Evolutionary conservation across 164 flowering plant species (phyloP).

Genomic region (Tetracentron sinense): DNA sequence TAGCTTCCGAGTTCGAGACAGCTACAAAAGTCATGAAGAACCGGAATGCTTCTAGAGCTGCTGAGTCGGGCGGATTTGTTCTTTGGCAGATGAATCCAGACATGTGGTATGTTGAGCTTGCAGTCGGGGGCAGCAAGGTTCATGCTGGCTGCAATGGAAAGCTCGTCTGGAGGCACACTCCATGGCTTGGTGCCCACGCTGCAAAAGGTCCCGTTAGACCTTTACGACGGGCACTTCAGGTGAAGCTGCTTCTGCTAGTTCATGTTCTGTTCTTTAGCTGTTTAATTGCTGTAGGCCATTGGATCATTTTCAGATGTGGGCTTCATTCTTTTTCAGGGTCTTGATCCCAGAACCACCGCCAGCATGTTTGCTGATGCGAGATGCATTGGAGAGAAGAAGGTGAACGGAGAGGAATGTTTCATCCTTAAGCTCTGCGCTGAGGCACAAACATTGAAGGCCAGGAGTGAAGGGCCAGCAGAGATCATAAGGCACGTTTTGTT

Average conservation of each 20-base stretch:
- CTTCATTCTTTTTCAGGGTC: constrained; percentile 55
- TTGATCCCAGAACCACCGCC: constrained; percentile 65
- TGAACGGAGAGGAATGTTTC: constrained; percentile 69
- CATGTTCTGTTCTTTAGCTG: background rate
- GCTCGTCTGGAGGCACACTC: constrained; percentile 70
- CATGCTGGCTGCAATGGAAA: constrained; percentile 67
- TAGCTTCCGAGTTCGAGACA: constrained; percentile 56
- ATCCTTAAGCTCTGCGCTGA: constrained; percentile 61
- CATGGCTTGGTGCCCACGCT: constrained; percentile 67
- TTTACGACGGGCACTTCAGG: constrained; percentile 70
- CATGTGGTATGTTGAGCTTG: constrained; percentile 72
- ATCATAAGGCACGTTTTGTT: constrained; percentile 61
- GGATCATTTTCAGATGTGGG: constrained; percentile 6
- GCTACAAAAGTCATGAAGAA: constrained; percentile 53
- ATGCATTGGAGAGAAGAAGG: constrained; percentile 67
- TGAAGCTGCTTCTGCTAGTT: constrained; percentile 12
- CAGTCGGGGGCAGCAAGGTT: constrained; percentile 59
- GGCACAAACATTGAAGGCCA: constrained; percentile 48
- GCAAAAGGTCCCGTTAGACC: constrained; percentile 74
- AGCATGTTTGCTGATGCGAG: constrained; percentile 62
- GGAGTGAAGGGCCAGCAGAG: constrained; percentile 69
- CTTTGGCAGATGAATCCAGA: constrained; percentile 72
- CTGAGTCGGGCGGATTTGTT: constrained; percentile 58
- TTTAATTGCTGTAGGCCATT: background rate
- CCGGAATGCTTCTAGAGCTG: constrained; percentile 41